phyloP scores from a whole-genome alignment of 2,329 filamentous ascomycete genomes.

The Alternaria incomplexa region DNA sequence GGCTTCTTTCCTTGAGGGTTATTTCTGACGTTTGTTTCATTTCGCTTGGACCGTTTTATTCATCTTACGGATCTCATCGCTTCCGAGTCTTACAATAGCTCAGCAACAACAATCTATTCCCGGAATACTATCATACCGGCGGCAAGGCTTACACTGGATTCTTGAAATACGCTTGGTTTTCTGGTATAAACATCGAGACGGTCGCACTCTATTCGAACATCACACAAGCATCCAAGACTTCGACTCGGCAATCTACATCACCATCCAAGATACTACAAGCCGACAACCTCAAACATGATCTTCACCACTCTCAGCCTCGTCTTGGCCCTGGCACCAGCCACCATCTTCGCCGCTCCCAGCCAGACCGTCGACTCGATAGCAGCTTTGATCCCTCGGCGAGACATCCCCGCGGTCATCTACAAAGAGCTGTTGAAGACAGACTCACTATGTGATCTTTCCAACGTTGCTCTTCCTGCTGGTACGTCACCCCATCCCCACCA shows the following conservation, averaged over 20 bases:
- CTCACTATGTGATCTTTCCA: slow-evolving; percentile 39
- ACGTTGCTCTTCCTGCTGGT: slow-evolving; percentile 41
- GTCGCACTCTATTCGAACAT: background rate
- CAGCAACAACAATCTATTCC: background rate
- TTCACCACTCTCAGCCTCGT: slow-evolving; percentile 42
- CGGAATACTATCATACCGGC: background rate
- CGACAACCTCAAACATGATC: slow-evolving; percentile 34
- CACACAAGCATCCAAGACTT: slow-evolving; percentile 13
- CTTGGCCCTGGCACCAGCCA: slow-evolving; percentile 42
- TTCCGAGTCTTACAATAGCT: slow-evolving; percentile 1
- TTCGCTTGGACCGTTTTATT: background rate
- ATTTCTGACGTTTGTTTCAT: background rate
- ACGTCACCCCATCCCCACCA: slow-evolving; percentile 12
- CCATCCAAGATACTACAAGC: background rate
- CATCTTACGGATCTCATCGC: background rate
- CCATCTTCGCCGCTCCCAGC: slow-evolving; percentile 44
- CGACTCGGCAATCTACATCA: slow-evolving; percentile 1
- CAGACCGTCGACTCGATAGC: slow-evolving; percentile 27
- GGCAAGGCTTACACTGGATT: background rate
- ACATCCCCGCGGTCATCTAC: slow-evolving; percentile 23
- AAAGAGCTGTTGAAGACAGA: slow-evolving; percentile 26
- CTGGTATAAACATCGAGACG: background rate
- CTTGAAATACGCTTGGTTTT: background rate
- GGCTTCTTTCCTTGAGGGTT: background rate
- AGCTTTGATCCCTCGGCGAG: slow-evolving; percentile 22